These are phyloP conservation scores for Penicillium sp. DNA, from an alignment of 2,329 filamentous ascomycete species.

Conservation along the genomic window DNA sequence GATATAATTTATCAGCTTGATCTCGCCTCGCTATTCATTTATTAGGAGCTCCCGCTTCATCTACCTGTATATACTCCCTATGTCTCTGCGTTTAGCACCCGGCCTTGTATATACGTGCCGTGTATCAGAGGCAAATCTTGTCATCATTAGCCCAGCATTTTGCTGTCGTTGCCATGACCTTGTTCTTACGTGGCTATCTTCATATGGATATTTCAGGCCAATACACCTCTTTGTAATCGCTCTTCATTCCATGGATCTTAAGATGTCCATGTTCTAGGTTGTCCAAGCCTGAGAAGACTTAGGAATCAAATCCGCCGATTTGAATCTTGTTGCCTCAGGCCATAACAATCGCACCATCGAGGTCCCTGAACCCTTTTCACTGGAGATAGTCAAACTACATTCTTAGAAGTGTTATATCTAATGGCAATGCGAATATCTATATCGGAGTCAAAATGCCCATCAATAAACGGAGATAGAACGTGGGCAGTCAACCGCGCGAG, in stretches of 20 bases:
- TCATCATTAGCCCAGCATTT: conserved; percentile 3
- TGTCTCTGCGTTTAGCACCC: background rate
- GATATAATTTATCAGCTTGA: background rate
- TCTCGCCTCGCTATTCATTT: background rate
- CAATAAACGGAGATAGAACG: background rate
- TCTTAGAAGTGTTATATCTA: too few relatives aligned
- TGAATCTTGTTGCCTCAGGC: background rate
- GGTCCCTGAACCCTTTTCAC: too few relatives aligned
- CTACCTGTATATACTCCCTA: conserved; percentile 7
- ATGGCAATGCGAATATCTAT: too few relatives aligned
- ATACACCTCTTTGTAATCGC: background rate
- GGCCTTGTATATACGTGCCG: conserved; percentile 4
- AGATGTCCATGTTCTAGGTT: background rate
- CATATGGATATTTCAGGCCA: background rate
- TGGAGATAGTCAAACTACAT: too few relatives aligned
- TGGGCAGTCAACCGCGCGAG: background rate
- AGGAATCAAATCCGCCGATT: background rate
- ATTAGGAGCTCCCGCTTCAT: background rate
- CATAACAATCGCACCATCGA: background rate
- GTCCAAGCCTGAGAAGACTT: background rate
- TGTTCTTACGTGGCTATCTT: background rate
- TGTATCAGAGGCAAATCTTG: background rate
- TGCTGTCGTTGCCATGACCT: background rate
- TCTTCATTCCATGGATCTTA: background rate
- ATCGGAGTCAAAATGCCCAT: background rate